Percentiles rank a stretch among this genome's conserved stretches.
Conservation (phyloP, 352 stramenopile species). For the Globisporangium splendens region DNA sequence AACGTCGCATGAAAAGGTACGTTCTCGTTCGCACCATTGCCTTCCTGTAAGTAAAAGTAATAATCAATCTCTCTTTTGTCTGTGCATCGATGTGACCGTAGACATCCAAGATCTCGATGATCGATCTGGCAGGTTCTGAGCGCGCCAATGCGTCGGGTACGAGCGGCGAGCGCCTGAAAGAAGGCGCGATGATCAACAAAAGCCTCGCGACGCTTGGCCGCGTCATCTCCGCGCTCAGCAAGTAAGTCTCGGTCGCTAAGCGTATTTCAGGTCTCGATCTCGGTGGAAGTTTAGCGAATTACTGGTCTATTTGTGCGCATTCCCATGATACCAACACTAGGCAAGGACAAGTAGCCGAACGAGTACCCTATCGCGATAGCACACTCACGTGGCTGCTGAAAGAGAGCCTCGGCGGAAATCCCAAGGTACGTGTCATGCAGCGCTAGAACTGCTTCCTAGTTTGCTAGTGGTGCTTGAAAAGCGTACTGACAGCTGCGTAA, state of each 20-base stretch:
- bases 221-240: conserved; percentile 85
- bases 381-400: conserved; percentile 87
- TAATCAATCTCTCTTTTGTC: neutral
- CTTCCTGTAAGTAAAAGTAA: too few species aligned
- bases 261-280: too few species aligned
- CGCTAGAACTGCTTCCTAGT: neutral
- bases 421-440: conserved; percentile 69
- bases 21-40: neutral
- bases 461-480: neutral
- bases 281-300: too few species aligned
- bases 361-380: conserved; percentile 82
- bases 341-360: conserved; percentile 32
- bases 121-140: conserved; percentile 82
- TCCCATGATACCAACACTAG: too few species aligned
- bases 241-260: conserved; percentile 28
- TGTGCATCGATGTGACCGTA: conserved; percentile 8
- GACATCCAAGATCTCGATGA: conserved; percentile 86
- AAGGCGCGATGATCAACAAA: conserved; percentile 92
- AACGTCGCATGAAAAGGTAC: conserved; percentile 62
- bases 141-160: conserved; percentile 77
- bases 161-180: conserved; percentile 85
- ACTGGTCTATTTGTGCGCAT: too few species aligned
- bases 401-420: conserved; percentile 79
- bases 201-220: conserved; percentile 87
- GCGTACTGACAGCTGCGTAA: neutral